Conservation (phyloP, 208 protist genomes). For the Naegleria fowleri region DNA sequence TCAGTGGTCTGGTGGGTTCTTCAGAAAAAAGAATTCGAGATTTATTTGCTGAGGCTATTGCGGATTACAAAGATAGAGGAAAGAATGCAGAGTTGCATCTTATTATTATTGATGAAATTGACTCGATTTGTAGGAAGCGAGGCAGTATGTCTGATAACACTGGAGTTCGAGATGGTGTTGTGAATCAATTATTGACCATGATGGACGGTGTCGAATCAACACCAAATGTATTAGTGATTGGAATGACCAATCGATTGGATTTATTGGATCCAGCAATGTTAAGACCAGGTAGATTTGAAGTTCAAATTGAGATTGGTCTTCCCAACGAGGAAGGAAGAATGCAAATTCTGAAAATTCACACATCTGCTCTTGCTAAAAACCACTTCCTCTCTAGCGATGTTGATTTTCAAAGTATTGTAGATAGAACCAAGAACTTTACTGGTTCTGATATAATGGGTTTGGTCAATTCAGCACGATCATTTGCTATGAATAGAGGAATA, state of each 20-base stretch:
- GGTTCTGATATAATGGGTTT: slow-evolving; percentile 77
- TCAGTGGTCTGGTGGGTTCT: slow-evolving; percentile 99
- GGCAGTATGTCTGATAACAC: slow-evolving; percentile 92
- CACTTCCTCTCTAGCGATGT: slow-evolving; percentile 28
- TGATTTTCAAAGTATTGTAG: slow-evolving; percentile 50
- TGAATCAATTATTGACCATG: slow-evolving; percentile 95
- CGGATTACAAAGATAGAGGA: slow-evolving; percentile 44
- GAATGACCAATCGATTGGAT: slow-evolving; percentile 99
- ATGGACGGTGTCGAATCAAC: slow-evolving; percentile 97
- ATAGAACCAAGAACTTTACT: slow-evolving; percentile 69
- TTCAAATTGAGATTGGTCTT: slow-evolving; percentile 97
- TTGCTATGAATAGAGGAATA: not conserved
- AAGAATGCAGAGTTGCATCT: slow-evolving; percentile 95
- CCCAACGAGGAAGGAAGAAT: slow-evolving; percentile 96
- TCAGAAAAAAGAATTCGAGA: slow-evolving; percentile 98
- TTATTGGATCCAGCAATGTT: slow-evolving; percentile 98
- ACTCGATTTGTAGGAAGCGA: slow-evolving; percentile 93
- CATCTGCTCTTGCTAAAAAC: slow-evolving; percentile 80
- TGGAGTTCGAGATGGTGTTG: slow-evolving; percentile 98
- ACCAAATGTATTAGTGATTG: slow-evolving; percentile 99
- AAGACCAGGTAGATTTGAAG: slow-evolving; percentile 96
- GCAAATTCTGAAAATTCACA: slow-evolving; percentile 98
- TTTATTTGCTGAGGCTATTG: slow-evolving; percentile 97
- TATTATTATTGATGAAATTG: slow-evolving; percentile 99
- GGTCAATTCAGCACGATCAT: not conserved